These are phyloP conservation scores for Aspergillus wentii DNA, from an alignment of 495 filamentous ascomycete species.

Conservation along the genomic window DNA sequence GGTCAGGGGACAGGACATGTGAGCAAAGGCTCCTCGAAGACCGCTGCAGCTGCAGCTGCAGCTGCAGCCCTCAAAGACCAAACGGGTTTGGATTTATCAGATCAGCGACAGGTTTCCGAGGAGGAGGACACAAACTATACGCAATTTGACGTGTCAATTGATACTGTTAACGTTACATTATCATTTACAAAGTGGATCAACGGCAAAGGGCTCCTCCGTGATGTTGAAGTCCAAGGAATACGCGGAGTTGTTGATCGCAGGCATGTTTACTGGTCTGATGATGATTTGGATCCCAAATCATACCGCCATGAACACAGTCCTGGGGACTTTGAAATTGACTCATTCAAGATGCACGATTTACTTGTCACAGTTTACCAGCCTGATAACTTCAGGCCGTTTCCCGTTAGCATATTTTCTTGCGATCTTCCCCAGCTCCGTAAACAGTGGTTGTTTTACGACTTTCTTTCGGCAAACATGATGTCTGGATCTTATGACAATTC, in stretches of 20 bases:
- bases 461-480: slow-evolving; percentile 91
- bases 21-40: slow-evolving; percentile 85
- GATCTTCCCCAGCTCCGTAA: slow-evolving; percentile 89
- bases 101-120: slow-evolving; percentile 23
- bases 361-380: slow-evolving; percentile 91
- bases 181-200: slow-evolving; percentile 98
- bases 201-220: slow-evolving; percentile 83
- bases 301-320: slow-evolving; percentile 84
- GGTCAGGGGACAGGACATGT: slow-evolving; percentile 74
- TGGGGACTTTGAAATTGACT: slow-evolving; percentile 94
- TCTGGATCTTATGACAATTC: slow-evolving; percentile 94
- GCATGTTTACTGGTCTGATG: slow-evolving; percentile 62
- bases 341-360: slow-evolving; percentile 92
- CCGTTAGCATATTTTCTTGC: slow-evolving; percentile 90
- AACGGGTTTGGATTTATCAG: slow-evolving; percentile 14
- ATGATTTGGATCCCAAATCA: slow-evolving; percentile 76
- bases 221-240: slow-evolving; percentile 94
- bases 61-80: slow-evolving; percentile 54
- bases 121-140: slow-evolving; percentile 95
- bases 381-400: slow-evolving; percentile 82
- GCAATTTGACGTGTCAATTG: slow-evolving; percentile 92
- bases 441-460: slow-evolving; percentile 97
- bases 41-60: slow-evolving; percentile 80
- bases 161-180: slow-evolving; percentile 93
- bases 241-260: slow-evolving; percentile 92